A percentile compares a stretch with the other conserved stretches of the same genome.
These are phyloP conservation scores for Fusarium denticulatum DNA, from an alignment of 2,329 filamentous ascomycete genomes.

Conservation along the genomic window DNA sequence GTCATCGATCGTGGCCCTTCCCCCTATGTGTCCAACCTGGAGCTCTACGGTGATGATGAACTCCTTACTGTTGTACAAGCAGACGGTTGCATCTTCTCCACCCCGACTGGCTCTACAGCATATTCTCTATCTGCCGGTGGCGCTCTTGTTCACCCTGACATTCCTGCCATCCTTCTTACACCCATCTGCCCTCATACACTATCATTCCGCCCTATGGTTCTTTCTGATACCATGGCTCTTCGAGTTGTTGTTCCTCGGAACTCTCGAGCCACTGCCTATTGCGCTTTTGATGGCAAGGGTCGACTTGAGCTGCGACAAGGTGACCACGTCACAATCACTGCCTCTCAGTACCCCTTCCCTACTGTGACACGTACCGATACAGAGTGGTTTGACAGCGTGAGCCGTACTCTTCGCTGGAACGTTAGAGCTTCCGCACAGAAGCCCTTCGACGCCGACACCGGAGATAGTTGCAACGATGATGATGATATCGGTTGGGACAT, in stretches of 20 bases:
- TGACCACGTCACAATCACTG: conserved; percentile 95
- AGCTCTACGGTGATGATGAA: conserved; percentile 95
- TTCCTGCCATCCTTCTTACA: conserved; percentile 94
- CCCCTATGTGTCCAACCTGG: conserved; percentile 95
- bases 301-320: conserved; percentile 92
- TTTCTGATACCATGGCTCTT: conserved; percentile 92
- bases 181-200: conserved; percentile 98
- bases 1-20: conserved; percentile 98
- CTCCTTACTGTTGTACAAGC: conserved; percentile 95
- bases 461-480: conserved; percentile 57
- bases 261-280: conserved; percentile 93
- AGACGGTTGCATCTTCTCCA: conserved; percentile 97
- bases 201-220: conserved; percentile 96
- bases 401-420: conserved; percentile 93
- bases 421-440: conserved; percentile 92
- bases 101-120: conserved; percentile 92
- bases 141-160: conserved; percentile 94
- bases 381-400: conserved; percentile 98
- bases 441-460: conserved; percentile 72
- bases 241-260: conserved; percentile 86
- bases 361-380: conserved; percentile 89
- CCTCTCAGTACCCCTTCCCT: conserved; percentile 95
- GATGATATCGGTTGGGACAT: conserved; percentile 86
- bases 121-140: conserved; percentile 97
- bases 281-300: conserved; percentile 96